Evolutionary conservation across 2,329 filamentous ascomycete species (phyloP).

Genomic region (Aspergillus ochraceus): DNA sequence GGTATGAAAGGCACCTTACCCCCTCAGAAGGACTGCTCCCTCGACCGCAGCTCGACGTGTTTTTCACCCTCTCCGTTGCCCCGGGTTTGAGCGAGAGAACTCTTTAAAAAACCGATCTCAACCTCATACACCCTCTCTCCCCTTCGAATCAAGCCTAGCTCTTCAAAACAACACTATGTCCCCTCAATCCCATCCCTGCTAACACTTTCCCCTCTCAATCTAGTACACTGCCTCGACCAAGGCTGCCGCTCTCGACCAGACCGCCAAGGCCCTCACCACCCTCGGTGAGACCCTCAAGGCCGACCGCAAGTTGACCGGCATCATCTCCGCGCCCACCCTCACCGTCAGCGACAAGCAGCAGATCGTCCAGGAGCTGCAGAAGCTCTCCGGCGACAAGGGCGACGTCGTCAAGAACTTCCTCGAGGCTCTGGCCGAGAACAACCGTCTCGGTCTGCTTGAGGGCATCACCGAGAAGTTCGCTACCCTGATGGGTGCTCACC

Average conservation of each 20-base stretch:
- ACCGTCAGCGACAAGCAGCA: slow-evolving; percentile 75
- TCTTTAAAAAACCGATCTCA: slow-evolving; percentile 3
- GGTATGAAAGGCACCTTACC: slow-evolving; percentile 64
- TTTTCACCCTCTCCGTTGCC: slow-evolving; percentile 14
- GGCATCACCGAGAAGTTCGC: slow-evolving; percentile 84
- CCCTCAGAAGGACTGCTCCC: not conserved
- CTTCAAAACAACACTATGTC: not conserved
- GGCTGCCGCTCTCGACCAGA: slow-evolving; percentile 78
- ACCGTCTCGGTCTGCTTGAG: slow-evolving; percentile 80
- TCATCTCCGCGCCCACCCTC: slow-evolving; percentile 81
- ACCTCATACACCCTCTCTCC: not conserved
- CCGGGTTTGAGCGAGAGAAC: slow-evolving; percentile 15
- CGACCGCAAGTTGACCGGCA: slow-evolving; percentile 75
- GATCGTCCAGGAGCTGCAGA: slow-evolving; percentile 84
- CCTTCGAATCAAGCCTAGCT: not conserved
- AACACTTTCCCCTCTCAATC: not conserved
- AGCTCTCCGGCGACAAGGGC: slow-evolving; percentile 73
- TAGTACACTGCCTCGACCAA: slow-evolving; percentile 97
- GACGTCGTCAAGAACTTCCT: slow-evolving; percentile 95
- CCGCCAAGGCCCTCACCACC: slow-evolving; percentile 73
- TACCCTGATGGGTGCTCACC: slow-evolving; percentile 81
- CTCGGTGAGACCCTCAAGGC: slow-evolving; percentile 73
- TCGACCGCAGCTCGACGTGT: not conserved
- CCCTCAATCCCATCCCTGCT: not conserved
- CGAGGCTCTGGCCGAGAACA: slow-evolving; percentile 87